Conservation (phyloP, 2,329 filamentous ascomycete species). For the Colletotrichum sp. region DNA sequence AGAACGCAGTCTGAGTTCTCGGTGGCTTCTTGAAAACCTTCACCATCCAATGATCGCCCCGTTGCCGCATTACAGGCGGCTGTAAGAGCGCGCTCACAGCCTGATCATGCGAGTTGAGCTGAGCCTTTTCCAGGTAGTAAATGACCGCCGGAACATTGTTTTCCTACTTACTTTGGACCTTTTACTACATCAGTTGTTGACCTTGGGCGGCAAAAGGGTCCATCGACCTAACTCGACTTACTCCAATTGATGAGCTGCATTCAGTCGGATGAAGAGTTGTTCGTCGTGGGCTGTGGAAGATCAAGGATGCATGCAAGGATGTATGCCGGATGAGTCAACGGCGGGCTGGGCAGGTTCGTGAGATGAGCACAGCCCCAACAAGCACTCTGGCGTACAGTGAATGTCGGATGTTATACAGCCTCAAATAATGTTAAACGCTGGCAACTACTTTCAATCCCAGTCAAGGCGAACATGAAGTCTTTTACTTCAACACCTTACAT, state of each 20-base stretch:
- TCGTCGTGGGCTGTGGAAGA: background rate
- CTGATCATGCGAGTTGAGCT: no score
- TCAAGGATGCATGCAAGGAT: background rate
- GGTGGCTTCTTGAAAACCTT: no score
- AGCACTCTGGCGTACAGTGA: background rate
- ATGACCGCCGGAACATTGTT: no score
- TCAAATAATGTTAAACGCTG: background rate
- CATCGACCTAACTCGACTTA: background rate
- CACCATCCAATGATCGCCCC: no score
- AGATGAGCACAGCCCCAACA: background rate
- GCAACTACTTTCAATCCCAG: rapidly evolving
- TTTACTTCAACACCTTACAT: rapidly evolving
- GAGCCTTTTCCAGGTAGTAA: no score
- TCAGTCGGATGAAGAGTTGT: rapidly evolving
- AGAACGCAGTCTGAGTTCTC: no score
- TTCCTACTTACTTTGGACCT: no score
- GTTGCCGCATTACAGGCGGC: no score
- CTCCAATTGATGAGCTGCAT: background rate
- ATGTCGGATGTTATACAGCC: background rate
- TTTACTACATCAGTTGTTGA: background rate
- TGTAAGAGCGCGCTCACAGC: rapidly evolving
- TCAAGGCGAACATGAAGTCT: background rate
- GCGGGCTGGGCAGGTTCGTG: background rate
- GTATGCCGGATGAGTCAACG: background rate
- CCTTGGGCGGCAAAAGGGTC: background rate